Conservation (phyloP, 2,329 filamentous ascomycete genomes). For the Podosphaera xanthii region DNA sequence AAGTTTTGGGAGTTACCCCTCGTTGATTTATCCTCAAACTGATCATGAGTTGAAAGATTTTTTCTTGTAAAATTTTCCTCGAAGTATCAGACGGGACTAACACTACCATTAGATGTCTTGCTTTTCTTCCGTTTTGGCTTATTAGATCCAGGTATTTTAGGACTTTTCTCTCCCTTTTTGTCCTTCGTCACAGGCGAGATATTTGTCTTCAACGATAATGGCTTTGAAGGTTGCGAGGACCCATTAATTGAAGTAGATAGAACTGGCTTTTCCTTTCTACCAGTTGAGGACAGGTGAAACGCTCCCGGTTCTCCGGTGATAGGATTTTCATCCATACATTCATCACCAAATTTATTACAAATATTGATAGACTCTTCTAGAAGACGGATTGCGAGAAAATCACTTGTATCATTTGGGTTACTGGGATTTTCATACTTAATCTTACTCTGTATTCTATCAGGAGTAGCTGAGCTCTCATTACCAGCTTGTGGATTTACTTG, state of each 20-base stretch:
- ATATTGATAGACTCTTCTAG: constrained; percentile 34
- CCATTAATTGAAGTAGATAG: constrained; percentile 4
- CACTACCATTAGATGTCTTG: constrained; percentile 5
- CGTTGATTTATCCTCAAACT: no score
- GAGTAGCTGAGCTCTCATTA: constrained; percentile 19
- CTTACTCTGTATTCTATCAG: constrained; percentile 16
- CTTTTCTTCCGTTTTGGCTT: constrained; percentile 20
- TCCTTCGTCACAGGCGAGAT: constrained; percentile 12
- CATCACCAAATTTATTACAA: constrained; percentile 34
- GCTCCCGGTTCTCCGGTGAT: constrained; percentile 43
- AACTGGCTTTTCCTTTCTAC: constrained; percentile 19
- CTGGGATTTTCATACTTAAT: constrained; percentile 6
- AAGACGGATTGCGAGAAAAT: constrained; percentile 11
- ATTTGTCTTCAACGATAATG: constrained; percentile 10
- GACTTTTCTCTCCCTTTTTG: constrained; percentile 14
- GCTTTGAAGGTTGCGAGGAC: constrained; percentile 5
- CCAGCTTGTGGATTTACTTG: constrained; percentile 7
- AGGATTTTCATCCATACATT: constrained; percentile 45
- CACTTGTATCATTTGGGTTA: constrained; percentile 8
- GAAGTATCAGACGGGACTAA: not conserved
- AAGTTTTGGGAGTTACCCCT: no score
- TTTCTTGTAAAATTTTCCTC: not conserved
- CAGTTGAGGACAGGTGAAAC: constrained; percentile 39
- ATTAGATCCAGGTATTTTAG: constrained; percentile 14
- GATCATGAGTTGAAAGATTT: no score